phyloP scores from a whole-genome alignment of 202 grass and related monocot genomes.

The Musa balbisiana region DNA sequence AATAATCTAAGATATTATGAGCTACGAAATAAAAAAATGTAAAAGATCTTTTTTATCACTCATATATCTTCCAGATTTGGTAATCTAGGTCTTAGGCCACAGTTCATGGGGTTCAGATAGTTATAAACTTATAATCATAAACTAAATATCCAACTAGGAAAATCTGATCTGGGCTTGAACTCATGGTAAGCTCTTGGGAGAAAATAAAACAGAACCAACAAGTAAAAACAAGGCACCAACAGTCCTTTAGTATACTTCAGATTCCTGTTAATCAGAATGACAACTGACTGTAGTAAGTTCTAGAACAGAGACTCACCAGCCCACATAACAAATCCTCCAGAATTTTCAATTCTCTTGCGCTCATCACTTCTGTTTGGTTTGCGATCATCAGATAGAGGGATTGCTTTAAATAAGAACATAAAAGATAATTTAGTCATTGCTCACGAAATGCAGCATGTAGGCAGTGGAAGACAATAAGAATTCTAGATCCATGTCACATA shows the following conservation, averaged over 20 bases:
- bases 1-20: not conserved
- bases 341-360: slow-evolving; percentile 55
- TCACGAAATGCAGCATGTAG: not conserved
- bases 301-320: slow-evolving; percentile 43
- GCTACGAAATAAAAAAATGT: no score
- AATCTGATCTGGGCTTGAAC: not conserved
- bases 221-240: not conserved
- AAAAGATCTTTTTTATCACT: not conserved
- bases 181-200: not conserved
- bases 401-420: slow-evolving; percentile 39
- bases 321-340: slow-evolving; percentile 54
- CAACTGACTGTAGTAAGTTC: not conserved
- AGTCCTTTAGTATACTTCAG: not conserved
- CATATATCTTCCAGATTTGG: not conserved
- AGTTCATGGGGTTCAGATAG: not conserved
- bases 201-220: not conserved
- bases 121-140: not conserved
- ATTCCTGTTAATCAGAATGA: not conserved
- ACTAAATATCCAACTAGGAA: not conserved
- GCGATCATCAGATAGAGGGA: slow-evolving; percentile 72
- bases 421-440: not conserved
- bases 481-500: not conserved
- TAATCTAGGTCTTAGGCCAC: not conserved
- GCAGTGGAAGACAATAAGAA: no score
- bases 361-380: slow-evolving; percentile 81